These are phyloP conservation scores for Brassica cretica DNA, from an alignment of 345 rosid species.

Conservation along the genomic window DNA sequence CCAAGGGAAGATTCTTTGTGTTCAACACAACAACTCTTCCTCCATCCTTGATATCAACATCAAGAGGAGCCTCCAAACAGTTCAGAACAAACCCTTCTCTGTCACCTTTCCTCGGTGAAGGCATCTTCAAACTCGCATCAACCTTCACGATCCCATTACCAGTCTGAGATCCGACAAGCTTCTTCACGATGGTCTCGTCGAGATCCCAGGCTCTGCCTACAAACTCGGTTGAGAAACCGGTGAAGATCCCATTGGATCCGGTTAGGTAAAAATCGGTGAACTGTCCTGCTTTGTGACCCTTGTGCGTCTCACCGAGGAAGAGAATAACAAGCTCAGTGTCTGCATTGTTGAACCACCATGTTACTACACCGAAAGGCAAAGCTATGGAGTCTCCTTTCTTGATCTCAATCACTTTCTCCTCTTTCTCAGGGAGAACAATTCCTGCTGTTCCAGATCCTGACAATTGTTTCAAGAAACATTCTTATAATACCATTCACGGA, in stretches of 20 bases:
- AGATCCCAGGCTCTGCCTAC: constrained; percentile 78
- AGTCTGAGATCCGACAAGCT: constrained; percentile 54
- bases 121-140: constrained; percentile 52
- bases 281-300: constrained; percentile 71
- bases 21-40: constrained; percentile 86
- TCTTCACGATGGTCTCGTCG: constrained; percentile 44
- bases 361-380: constrained; percentile 81
- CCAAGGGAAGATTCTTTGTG: constrained; percentile 80
- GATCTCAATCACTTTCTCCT: constrained; percentile 76
- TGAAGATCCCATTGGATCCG: constrained; percentile 75
- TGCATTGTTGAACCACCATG: constrained; percentile 89
- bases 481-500: background rate
- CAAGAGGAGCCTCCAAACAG: constrained; percentile 81
- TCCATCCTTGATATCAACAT: constrained; percentile 71
- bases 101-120: constrained; percentile 56
- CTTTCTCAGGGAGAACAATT: constrained; percentile 80
- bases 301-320: constrained; percentile 80
- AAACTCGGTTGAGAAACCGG: constrained; percentile 76
- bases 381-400: constrained; percentile 91
- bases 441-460: constrained; percentile 84
- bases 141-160: constrained; percentile 72
- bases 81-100: constrained; percentile 68
- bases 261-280: constrained; percentile 81
- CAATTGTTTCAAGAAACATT: background rate
- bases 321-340: constrained; percentile 76